Percentiles rank a stretch among this genome's conserved stretches.
Conservation (phyloP, 805 yeast genomes). For the Teunomyces atbi region DNA sequence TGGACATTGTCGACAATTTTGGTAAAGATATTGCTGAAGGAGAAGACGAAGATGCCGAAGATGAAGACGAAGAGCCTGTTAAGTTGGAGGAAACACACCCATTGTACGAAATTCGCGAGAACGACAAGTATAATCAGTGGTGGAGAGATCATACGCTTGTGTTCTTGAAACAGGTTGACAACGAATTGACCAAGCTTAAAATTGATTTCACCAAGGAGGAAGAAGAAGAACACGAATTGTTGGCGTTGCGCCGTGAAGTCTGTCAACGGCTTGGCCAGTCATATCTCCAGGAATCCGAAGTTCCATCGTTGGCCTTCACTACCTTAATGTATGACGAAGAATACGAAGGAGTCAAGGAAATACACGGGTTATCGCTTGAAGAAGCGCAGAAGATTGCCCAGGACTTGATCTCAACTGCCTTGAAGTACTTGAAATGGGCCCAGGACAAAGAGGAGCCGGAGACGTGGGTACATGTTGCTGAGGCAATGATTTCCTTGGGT, state of each 20-base stretch:
- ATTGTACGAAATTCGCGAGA: conserved; percentile 39
- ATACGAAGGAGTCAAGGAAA: conserved; percentile 28
- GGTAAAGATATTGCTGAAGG: conserved; percentile 50
- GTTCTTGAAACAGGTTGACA: conserved; percentile 31
- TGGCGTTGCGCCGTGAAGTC: conserved; percentile 36
- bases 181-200: conserved; percentile 11
- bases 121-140: conserved; percentile 52
- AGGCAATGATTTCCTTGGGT: conserved; percentile 77
- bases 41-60: conserved; percentile 47
- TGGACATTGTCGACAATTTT: conserved; percentile 66
- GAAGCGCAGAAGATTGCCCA: conserved; percentile 53
- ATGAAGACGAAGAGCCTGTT: conserved; percentile 28
- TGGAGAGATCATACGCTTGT: conserved; percentile 47
- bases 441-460: conserved; percentile 74
- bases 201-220: conserved; percentile 4
- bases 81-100: conserved; percentile 55
- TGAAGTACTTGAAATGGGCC: conserved; percentile 55
- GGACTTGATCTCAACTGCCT: conserved; percentile 49
- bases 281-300: conserved; percentile 62
- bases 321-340: conserved; percentile 59
- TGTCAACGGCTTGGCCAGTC: conserved; percentile 60
- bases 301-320: conserved; percentile 54
- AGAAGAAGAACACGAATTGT: conserved; percentile 11
- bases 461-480: conserved; percentile 82
- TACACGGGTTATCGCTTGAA: conserved; percentile 34